Base-by-base conservation (phyloP, 2,329 filamentous ascomycete genomes). In the Decorospora gaudefroyi region DNA sequence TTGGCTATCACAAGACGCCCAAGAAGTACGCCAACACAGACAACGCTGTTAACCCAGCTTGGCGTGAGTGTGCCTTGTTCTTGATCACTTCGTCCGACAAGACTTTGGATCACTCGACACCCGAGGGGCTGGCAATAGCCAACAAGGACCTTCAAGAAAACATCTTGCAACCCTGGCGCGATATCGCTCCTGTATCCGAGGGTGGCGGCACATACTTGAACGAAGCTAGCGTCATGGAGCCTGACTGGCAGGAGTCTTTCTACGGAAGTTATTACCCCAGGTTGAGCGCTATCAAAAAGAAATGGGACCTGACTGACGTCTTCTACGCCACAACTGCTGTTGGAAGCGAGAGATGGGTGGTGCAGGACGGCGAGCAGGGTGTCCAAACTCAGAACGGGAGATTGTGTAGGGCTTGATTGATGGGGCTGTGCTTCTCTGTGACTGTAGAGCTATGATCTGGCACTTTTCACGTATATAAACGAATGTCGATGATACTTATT, bases 171-270 rank as follows among this genome's bases (percentile, higher is more conserved):
- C 53, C 53, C 6, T 56, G 55, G 55, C 22, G 48, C 4, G 46
- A 56, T 4, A 33, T 49, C 0, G n/a, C 51, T 0, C 51, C 51
- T 0, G 45, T 48, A 0, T 44, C 36, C 10, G 45, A 56, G 16
- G 53, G 53, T 6, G 55, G 50, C 12, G 67, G 64, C 4, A 55
- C 54, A 0, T 69, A 71, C 42, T 3, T 65, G 36, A 70, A 70
- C 30, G 61, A 66, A 42, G 67, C 68, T 1, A 57, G 65, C 45
- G 57, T 63, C 1, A 61, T 58, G 13, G 66, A 72, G 42, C 49
- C 61, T 4, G 51, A 59, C 16, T 72, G 65, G 46, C 62, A 69
- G 27, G 17, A 59, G 16, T 57, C 59, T 4, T 74, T 71, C 34
- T 72, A 67, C 56, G 70, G 65, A 4, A 47, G 46, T 0, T 37